Percentiles rank a stretch among this genome's conserved stretches.
Evolutionary conservation across 495 filamentous ascomycete species (phyloP).

Genomic region (Pyronema omphalodes): DNA sequence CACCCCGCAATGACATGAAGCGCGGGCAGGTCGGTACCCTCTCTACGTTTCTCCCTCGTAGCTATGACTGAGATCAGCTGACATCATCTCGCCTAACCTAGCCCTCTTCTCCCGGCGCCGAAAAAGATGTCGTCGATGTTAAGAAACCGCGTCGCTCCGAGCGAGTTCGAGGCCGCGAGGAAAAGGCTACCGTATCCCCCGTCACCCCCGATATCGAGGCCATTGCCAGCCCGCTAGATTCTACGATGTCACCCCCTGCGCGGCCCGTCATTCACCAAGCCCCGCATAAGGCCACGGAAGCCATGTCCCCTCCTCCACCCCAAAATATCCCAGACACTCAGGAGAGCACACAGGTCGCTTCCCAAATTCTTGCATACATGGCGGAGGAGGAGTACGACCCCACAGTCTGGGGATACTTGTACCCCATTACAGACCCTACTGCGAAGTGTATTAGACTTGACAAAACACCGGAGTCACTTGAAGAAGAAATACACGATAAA

Average conservation of each 20-base stretch:
- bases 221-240: background rate
- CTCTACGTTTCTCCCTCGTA: no score
- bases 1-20: no score
- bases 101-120: constrained; percentile 23
- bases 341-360: constrained; percentile 45
- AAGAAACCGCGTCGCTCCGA: constrained; percentile 54
- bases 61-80: no score
- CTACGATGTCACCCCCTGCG: constrained; percentile 35
- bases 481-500: constrained; percentile 13
- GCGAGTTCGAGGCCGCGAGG: constrained; percentile 34
- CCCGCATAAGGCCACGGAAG: constrained; percentile 20
- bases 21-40: background rate
- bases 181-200: constrained; percentile 30
- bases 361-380: constrained; percentile 54
- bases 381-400: constrained; percentile 67
- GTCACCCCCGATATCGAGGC: constrained; percentile 39
- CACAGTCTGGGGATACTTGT: constrained; percentile 78
- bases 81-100: no score
- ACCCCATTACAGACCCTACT: constrained; percentile 43
- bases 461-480: constrained; percentile 19
- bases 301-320: constrained; percentile 29
- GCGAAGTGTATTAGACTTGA: constrained; percentile 49
- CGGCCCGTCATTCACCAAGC: constrained; percentile 29
- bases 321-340: constrained; percentile 34
- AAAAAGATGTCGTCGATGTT: constrained; percentile 30